Base-by-base conservation (phyloP, 164 flowering plant genomes). In the Kalanchoe fedtschenkoi region DNA sequence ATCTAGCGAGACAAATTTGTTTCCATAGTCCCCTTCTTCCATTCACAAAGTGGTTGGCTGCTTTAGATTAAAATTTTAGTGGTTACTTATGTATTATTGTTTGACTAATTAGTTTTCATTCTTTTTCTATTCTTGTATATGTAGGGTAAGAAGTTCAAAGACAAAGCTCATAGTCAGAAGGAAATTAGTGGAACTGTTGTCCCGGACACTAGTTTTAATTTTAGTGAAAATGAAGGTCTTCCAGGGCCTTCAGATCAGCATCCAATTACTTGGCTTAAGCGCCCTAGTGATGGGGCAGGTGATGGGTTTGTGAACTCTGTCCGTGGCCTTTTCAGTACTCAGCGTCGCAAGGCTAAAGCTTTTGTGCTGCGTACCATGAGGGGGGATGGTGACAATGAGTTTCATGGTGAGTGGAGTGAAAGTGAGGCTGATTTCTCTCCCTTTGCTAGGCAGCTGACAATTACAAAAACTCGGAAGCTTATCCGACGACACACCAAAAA, bases 291-390 rank as follows among this genome's bases (percentile, higher is more conserved):
- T 78, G 96, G 95, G 47, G 97, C 97, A 55, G 97, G 97, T 62
- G 97, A 95, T 79, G 89, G 97, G 65, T 95, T 95, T 79, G 99
- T 95, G 15, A 91, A 92, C 65, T 89, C 97, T 61, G 75, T 95
- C 39, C 84, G 82, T 69, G 96, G 99, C 24, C 83, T 95, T 19
- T 95, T 95, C 71, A 87, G 79, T 73, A 80, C 93, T 60, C 95
- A 91, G 68, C 85, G 91, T 7, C 89, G 96, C 57, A 91, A 83
- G 78, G 97, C 96, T 61, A 91, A 87, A 74, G 87, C 83, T 42
- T 95, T 95, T 71, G 95, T 95, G 38, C 75, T 91, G 68, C 76
- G 96, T 38, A 95, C 99, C 17, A 95, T 95, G 99, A 82, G 99
- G 74, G 99, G 99, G 39, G 99, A 95, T 38, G 87, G 73, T 62